Conservation (phyloP, 1,284 basidiomycete genomes). For the Agroathelia rolfsii region DNA sequence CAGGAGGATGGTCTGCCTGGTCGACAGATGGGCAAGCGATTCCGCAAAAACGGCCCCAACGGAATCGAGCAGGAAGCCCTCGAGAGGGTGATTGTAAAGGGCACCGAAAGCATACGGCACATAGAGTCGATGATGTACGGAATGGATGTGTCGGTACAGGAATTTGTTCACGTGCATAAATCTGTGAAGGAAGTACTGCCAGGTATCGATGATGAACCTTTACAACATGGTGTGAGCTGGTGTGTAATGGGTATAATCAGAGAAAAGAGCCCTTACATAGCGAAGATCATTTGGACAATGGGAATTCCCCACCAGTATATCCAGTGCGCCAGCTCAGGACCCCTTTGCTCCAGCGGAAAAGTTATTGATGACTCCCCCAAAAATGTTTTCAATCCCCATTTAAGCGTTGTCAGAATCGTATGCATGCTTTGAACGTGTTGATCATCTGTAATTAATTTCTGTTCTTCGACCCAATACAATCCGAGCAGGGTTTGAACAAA, state of each 20-base stretch:
- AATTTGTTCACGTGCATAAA: slow-evolving; percentile 86
- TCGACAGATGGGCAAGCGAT: slow-evolving; percentile 55
- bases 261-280: slow-evolving; percentile 60
- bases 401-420: slow-evolving; percentile 29
- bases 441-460: slow-evolving; percentile 33
- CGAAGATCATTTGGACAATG: slow-evolving; percentile 61
- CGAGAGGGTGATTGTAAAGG: slow-evolving; percentile 95
- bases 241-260: slow-evolving; percentile 8
- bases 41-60: slow-evolving; percentile 79
- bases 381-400: too few species aligned
- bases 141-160: slow-evolving; percentile 89
- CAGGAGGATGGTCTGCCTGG: slow-evolving; percentile 79
- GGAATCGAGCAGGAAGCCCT: slow-evolving; percentile 88
- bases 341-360: slow-evolving; percentile 29
- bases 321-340: slow-evolving; percentile 51
- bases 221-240: slow-evolving; percentile 7
- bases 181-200: slow-evolving; percentile 97
- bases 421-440: slow-evolving; percentile 40
- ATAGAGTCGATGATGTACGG: slow-evolving; percentile 92
- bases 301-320: slow-evolving; percentile 96
- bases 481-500: slow-evolving; percentile 77
- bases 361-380: slow-evolving; percentile 25
- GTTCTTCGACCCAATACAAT: slow-evolving; percentile 55
- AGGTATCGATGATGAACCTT: slow-evolving; percentile 93
- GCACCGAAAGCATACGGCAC: slow-evolving; percentile 97